phyloP scores from a whole-genome alignment of 2,329 filamentous ascomycete species.

The Byssochlamys sp. region DNA sequence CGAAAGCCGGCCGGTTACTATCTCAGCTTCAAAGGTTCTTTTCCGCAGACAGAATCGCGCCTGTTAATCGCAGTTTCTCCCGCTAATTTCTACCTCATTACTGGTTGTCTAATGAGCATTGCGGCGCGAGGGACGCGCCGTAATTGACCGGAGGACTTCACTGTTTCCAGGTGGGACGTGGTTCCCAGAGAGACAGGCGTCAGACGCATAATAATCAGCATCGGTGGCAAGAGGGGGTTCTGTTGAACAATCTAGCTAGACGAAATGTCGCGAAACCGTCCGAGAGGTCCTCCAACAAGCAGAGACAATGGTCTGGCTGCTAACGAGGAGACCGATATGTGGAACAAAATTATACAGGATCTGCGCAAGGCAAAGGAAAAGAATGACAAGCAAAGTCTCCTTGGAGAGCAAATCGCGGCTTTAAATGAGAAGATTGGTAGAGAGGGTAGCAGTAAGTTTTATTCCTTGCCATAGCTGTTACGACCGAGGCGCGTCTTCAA shows the following conservation, averaged over 20 bases:
- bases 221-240: not conserved
- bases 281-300: constrained; percentile 25
- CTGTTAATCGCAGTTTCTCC: not conserved
- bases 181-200: constrained; percentile 12
- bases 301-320: constrained; percentile 35
- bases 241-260: not conserved
- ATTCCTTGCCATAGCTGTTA: not conserved
- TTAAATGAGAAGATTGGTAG: constrained; percentile 37
- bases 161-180: constrained; percentile 20
- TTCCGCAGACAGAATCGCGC: not conserved
- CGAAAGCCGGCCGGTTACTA: not conserved
- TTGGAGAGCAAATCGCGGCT: constrained; percentile 32
- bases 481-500: not conserved
- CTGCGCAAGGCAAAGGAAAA: constrained; percentile 36
- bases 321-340: constrained; percentile 37
- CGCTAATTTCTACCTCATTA: not conserved
- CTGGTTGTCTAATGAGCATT: constrained; percentile 11
- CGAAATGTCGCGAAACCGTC: constrained; percentile 35
- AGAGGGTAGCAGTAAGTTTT: constrained; percentile 33
- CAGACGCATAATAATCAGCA: not conserved
- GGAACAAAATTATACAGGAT: constrained; percentile 36
- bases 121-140: constrained; percentile 18
- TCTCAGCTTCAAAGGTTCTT: not conserved
- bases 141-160: constrained; percentile 10
- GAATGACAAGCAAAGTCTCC: constrained; percentile 31